phyloP scores from a whole-genome alignment of 768 basidiomycete genomes.

The Macrocybe gigantea region DNA sequence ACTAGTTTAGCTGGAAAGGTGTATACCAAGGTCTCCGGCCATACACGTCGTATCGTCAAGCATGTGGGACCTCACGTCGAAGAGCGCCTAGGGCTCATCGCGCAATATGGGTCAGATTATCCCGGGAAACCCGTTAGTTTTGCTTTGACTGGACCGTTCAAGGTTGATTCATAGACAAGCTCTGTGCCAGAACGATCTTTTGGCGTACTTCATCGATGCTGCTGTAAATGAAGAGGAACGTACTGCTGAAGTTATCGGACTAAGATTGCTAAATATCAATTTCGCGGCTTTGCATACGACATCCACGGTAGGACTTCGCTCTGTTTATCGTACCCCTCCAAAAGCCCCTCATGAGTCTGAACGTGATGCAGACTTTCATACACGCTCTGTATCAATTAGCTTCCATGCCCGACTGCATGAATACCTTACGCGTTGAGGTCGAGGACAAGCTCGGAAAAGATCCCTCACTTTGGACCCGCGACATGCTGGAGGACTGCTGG shows the following conservation, averaged over 20 bases:
- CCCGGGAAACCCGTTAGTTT: conserved; percentile 18
- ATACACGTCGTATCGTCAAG: not conserved
- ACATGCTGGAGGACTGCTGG: conserved; percentile 30
- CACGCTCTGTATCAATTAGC: conserved; percentile 33
- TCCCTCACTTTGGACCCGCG: conserved; percentile 26
- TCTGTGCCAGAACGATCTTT: conserved; percentile 33
- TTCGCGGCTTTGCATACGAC: conserved; percentile 40
- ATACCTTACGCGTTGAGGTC: conserved; percentile 37
- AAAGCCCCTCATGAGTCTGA: not conserved
- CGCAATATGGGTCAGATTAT: conserved; percentile 19
- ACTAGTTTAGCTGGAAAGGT: too few species aligned
- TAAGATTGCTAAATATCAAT: conserved; percentile 31
- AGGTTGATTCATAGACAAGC: too few species aligned
- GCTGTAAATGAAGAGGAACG: conserved; percentile 20
- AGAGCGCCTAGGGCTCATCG: conserved; percentile 17
- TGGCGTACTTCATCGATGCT: conserved; percentile 41
- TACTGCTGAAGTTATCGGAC: conserved; percentile 19
- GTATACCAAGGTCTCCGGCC: conserved; percentile 2
- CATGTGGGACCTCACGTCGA: conserved; percentile 22
- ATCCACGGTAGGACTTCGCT: conserved; percentile 27
- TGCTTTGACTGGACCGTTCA: not conserved
- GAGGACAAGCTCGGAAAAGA: conserved; percentile 27
- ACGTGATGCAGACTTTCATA: conserved; percentile 24
- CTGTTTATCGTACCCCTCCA: not conserved
- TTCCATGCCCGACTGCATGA: conserved; percentile 22